Conservation (phyloP, 768 basidiomycete genomes). For the Boletus barrowsii region DNA sequence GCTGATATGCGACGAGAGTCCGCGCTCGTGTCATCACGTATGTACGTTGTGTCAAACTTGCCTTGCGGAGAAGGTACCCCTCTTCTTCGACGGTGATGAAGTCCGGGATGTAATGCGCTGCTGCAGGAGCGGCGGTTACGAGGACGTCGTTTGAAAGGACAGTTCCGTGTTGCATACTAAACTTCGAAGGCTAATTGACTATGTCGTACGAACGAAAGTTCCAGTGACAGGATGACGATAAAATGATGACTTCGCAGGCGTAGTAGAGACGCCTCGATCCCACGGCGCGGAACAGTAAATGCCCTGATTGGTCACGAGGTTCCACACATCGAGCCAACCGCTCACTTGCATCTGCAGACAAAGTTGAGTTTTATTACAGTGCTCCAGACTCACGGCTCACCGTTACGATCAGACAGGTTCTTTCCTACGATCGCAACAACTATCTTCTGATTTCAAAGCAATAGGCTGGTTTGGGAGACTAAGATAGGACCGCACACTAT, state of each 20-base stretch:
- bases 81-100: conserved; percentile 80
- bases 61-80: conserved; percentile 73
- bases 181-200: conserved; percentile 3
- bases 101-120: conserved; percentile 69
- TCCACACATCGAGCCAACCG: background rate
- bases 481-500: background rate
- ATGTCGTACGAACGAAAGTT: background rate
- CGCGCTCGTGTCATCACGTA: background rate
- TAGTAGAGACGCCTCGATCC: conserved; percentile 3
- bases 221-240: background rate
- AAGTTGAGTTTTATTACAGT: conserved; percentile 1
- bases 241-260: background rate
- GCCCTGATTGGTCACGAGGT: background rate
- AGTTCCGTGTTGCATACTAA: conserved; percentile 10
- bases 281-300: conserved; percentile 16
- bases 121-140: conserved; percentile 29
- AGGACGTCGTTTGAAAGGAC: conserved; percentile 12
- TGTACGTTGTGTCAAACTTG: conserved; percentile 23
- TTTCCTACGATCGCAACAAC: too few species aligned
- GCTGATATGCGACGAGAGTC: conserved; percentile 1
- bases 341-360: background rate
- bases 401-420: background rate
- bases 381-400: background rate
- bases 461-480: too few species aligned
- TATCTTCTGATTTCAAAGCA: too few species aligned